Percentiles rank a stretch among this genome's conserved stretches.
Evolutionary conservation across 2,329 filamentous ascomycete species (phyloP).

Genomic region (Exophiala dermatitidis): DNA sequence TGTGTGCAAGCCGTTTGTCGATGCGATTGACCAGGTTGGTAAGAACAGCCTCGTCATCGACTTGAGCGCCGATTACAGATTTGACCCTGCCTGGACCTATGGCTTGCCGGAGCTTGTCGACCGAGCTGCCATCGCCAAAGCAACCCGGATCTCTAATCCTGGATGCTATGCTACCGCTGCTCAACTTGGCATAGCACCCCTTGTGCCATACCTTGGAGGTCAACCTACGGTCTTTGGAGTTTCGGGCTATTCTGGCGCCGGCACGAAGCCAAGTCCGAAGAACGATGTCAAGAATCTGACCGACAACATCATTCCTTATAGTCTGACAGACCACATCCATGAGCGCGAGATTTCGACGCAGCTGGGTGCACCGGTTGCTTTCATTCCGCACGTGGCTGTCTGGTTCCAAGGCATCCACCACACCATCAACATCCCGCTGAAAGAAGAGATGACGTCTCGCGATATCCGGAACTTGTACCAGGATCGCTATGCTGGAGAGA

Average conservation of each 20-base stretch:
- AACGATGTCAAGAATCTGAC: slow-evolving; percentile 78
- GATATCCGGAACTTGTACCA: slow-evolving; percentile 94
- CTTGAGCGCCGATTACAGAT: slow-evolving; percentile 93
- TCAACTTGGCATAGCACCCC: slow-evolving; percentile 78
- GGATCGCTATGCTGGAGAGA: slow-evolving; percentile 91
- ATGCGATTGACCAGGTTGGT: slow-evolving; percentile 69
- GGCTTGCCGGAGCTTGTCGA: slow-evolving; percentile 79
- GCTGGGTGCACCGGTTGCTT: slow-evolving; percentile 66
- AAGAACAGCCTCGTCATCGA: slow-evolving; percentile 75
- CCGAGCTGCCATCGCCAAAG: slow-evolving; percentile 66
- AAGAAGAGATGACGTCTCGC: slow-evolving; percentile 77
- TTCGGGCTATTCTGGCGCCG: slow-evolving; percentile 88
- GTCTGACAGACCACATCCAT: slow-evolving; percentile 87
- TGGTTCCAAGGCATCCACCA: slow-evolving; percentile 97
- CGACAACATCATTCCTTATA: slow-evolving; percentile 87
- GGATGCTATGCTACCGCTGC: slow-evolving; percentile 94
- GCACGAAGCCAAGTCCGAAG: slow-evolving; percentile 88
- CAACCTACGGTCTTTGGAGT: slow-evolving; percentile 82
- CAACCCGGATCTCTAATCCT: slow-evolving; percentile 81
- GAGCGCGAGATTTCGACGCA: slow-evolving; percentile 82
- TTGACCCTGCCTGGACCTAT: slow-evolving; percentile 79
- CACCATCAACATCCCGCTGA: slow-evolving; percentile 83
- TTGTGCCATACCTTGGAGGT: slow-evolving; percentile 69
- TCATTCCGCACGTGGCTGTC: slow-evolving; percentile 88
- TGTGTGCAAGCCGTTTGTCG: slow-evolving; percentile 87